Percentiles rank a stretch among this genome's conserved stretches.
Conservation (phyloP, 1,284 basidiomycete genomes). For the Phaffia rhodozyma region DNA sequence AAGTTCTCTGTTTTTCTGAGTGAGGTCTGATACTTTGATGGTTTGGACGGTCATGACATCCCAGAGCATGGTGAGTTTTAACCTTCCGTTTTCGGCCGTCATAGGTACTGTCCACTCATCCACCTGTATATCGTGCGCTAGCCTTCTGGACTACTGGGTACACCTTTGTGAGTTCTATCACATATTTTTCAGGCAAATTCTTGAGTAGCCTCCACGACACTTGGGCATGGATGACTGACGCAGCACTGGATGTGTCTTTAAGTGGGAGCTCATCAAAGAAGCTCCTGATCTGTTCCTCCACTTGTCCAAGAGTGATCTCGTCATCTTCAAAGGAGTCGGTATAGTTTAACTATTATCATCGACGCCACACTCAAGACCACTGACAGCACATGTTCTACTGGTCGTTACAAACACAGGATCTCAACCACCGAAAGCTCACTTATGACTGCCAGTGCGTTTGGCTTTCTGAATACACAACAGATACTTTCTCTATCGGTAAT, state of each 20-base stretch:
- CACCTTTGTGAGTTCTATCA: constrained; percentile 44
- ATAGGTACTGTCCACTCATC: too few species aligned
- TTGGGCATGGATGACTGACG: not conserved
- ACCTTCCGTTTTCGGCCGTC: too few species aligned
- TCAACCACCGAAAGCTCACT: constrained; percentile 83
- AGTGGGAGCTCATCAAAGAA: constrained; percentile 78
- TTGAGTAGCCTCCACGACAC: not conserved
- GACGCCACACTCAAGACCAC: not conserved
- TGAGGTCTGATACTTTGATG: too few species aligned
- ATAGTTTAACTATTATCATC: not conserved
- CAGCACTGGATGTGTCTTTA: constrained; percentile 19
- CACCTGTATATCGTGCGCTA: constrained; percentile 37
- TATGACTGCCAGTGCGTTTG: constrained; percentile 61
- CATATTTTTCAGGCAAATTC: not conserved
- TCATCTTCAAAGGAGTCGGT: constrained; percentile 76
- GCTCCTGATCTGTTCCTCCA: constrained; percentile 91
- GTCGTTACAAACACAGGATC: constrained; percentile 38
- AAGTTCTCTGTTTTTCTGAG: too few species aligned
- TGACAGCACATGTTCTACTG: not conserved
- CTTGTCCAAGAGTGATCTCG: constrained; percentile 78
- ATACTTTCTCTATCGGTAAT: too few species aligned
- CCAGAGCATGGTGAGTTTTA: too few species aligned
- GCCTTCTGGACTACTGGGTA: constrained; percentile 96
- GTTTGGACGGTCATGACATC: too few species aligned
- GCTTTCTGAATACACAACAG: too few species aligned